These are phyloP conservation scores for Penicillium sp. DNA, from an alignment of 2,329 filamentous ascomycete genomes.

Conservation along the genomic window DNA sequence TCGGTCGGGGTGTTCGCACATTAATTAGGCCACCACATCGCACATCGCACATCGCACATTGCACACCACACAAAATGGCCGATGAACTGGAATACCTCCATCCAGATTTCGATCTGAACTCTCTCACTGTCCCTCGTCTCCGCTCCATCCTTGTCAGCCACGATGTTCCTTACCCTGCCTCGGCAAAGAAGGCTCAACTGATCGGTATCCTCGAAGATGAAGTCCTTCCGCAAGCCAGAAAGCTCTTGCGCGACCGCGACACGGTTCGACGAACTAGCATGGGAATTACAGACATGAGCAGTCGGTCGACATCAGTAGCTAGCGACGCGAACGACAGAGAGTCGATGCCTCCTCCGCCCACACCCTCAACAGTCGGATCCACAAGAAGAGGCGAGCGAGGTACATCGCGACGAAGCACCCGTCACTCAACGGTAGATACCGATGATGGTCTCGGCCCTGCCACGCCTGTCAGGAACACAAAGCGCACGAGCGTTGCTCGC, in stretches of 20 bases:
- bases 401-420: constrained; percentile 54
- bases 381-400: constrained; percentile 56
- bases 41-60: not conserved
- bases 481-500: constrained; percentile 35
- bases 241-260: constrained; percentile 71
- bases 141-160: constrained; percentile 90
- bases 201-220: constrained; percentile 79
- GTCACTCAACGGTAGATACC: constrained; percentile 41
- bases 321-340: constrained; percentile 58
- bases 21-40: not conserved
- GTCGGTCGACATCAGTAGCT: constrained; percentile 63
- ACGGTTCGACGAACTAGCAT: constrained; percentile 81
- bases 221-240: constrained; percentile 73
- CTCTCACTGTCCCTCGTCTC: constrained; percentile 81
- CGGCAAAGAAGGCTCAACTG: constrained; percentile 87
- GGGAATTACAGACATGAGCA: constrained; percentile 73
- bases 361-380: constrained; percentile 51
- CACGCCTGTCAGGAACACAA: constrained; percentile 28
- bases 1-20: constrained; percentile 10
- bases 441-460: constrained; percentile 32
- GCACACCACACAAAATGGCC: constrained; percentile 33
- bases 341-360: constrained; percentile 50
- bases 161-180: constrained; percentile 79
- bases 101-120: constrained; percentile 78
- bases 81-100: constrained; percentile 80